Evolutionary conservation across 2,329 filamentous ascomycete species (phyloP), one percentile per base, ranked within the genome.

Genomic region (Arthroderma uncinatum): DNA sequence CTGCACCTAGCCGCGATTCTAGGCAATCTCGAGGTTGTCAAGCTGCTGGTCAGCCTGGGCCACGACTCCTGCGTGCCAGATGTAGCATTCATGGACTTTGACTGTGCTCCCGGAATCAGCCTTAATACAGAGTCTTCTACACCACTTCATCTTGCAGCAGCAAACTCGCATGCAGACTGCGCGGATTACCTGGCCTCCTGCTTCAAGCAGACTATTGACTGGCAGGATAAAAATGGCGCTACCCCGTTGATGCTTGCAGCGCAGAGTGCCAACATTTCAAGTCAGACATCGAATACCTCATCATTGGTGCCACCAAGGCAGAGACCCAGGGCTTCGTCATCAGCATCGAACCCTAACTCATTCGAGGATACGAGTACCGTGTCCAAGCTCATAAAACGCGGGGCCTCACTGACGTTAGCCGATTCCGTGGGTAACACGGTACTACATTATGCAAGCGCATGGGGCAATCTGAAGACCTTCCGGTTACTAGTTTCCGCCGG

Each of bases 341-440:
- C 55, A 21, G 54, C 59, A 42, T 63, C 64, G 16, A 62, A 61
- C 55, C 60, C 63, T 10, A 62, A 62, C 16, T 57, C 64, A 1
- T 60, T 64, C 5, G 66, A 68, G 58, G 64, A 67, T 48, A 65
- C 65, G 28, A 58, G 58, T 34, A 65, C 65, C 8, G 62, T 71
- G 19, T 62, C 62, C 33, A 63, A 59, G 6, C 60, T 71, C 8
- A 61, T 71, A 5, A 61, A 62, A 2, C 61, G 65, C 39, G 60
- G 62, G 16, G 66, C 65, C 0, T 79, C 80, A 2, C 78, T 87
- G 5, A 76, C 76, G 48, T 74, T 78, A 30, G 75, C 78, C 2
- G 89, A 95, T 66, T 65, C 78, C 1, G 80, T 86, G 58, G 89
- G 89, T n/a, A 93, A 94, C 68, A 94, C 89, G 1, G 87, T 89